Conservation (phyloP, 805 yeast species). For the Saturnispora saitoi region DNA sequence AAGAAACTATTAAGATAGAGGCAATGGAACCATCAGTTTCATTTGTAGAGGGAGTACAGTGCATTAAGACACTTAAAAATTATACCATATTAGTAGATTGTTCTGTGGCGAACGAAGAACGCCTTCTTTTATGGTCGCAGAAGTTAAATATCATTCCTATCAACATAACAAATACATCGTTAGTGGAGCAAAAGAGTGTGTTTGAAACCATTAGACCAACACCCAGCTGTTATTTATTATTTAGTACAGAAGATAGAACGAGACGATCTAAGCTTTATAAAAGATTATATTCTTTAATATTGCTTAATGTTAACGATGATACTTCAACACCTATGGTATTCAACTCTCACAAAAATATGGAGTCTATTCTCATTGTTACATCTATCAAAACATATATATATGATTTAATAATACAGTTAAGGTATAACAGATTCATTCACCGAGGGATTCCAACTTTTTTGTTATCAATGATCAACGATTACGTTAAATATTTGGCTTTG, state of each 20-base stretch:
- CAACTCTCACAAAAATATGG: background rate
- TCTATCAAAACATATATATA: slow-evolving; percentile 41
- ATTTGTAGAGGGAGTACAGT: background rate
- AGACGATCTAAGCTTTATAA: background rate
- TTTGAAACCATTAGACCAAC: background rate
- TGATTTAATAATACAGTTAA: slow-evolving; percentile 43
- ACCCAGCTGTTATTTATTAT: slow-evolving; percentile 1
- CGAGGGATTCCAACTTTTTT: slow-evolving; percentile 45
- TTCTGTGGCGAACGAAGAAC: background rate
- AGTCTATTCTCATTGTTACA: slow-evolving; percentile 1
- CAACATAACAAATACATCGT: background rate
- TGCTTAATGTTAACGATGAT: background rate
- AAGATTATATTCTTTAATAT: background rate
- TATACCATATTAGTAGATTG: background rate
- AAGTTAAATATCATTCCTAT: background rate
- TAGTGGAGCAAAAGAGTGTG: slow-evolving; percentile 3
- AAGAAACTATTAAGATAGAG: too few relatives aligned
- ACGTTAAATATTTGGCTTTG: slow-evolving; percentile 35
- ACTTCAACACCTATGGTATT: background rate
- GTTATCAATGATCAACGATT: slow-evolving; percentile 33
- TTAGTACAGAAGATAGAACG: background rate
- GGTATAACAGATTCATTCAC: slow-evolving; percentile 46
- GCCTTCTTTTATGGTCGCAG: background rate
- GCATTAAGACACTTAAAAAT: background rate
- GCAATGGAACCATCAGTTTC: background rate